Conservation (phyloP, 1,139 yeast species). For the Kodamaea sp. region DNA sequence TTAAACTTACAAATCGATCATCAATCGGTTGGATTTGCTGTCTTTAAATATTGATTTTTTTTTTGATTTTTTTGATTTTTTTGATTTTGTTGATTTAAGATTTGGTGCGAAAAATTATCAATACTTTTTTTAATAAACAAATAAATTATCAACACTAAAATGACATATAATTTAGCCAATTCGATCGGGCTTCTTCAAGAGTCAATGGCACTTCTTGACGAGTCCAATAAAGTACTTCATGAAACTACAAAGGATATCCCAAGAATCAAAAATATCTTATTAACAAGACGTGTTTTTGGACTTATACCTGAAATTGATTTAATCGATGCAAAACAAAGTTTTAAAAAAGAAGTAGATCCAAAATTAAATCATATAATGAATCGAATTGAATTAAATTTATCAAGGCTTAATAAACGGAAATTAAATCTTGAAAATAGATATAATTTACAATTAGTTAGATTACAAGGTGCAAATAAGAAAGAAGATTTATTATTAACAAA, state of each 20-base stretch:
- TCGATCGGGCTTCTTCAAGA: slow-evolving; percentile 31
- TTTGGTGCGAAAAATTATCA: too few species aligned
- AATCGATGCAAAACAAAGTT: slow-evolving; percentile 32
- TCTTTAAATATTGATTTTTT: too few species aligned
- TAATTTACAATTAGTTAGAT: slow-evolving; percentile 32
- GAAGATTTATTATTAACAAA: background rate
- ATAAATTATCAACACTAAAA: background rate
- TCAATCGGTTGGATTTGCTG: too few species aligned
- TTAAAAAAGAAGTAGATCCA: slow-evolving; percentile 32
- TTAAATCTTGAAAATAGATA: slow-evolving; percentile 28
- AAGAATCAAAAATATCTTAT: slow-evolving; percentile 30
- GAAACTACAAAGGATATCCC: slow-evolving; percentile 33
- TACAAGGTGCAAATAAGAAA: slow-evolving; percentile 20
- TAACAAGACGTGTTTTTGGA: slow-evolving; percentile 39
- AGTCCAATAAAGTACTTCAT: slow-evolving; percentile 29
- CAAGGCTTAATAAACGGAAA: slow-evolving; percentile 22
- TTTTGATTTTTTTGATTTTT: background rate
- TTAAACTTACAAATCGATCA: too few species aligned
- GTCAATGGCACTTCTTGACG: slow-evolving; percentile 29
- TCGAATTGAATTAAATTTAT: slow-evolving; percentile 15
- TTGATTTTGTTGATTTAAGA: background rate
- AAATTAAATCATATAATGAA: slow-evolving; percentile 18
- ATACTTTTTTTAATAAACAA: too few species aligned
- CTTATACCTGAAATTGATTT: slow-evolving; percentile 41
- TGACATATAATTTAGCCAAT: slow-evolving; percentile 17